phyloP scores from a whole-genome alignment of 192 early-diverging fungal species.

The Chytriomyces sp. region DNA sequence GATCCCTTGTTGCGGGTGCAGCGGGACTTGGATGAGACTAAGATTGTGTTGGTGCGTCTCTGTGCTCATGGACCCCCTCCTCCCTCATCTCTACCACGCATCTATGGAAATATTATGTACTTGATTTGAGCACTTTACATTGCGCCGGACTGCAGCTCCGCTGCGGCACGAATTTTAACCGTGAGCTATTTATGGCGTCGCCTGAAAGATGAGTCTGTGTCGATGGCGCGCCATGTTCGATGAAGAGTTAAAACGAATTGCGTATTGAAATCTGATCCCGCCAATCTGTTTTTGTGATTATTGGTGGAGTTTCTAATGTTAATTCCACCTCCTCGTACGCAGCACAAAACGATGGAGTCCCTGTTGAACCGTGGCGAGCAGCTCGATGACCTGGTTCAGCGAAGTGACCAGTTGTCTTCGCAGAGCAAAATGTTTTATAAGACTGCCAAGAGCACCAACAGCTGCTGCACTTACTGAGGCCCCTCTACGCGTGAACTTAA shows the following conservation, averaged over 20 bases:
- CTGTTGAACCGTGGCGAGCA: slow-evolving; percentile 87
- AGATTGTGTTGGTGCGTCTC: slow-evolving; percentile 75
- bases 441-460: slow-evolving; percentile 71
- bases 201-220: no score
- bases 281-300: no score
- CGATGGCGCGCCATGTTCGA: no score
- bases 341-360: slow-evolving; percentile 92
- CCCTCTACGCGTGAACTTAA: no score
- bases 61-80: not conserved
- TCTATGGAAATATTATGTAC: no score
- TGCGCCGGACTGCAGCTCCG: no score
- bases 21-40: slow-evolving; percentile 96
- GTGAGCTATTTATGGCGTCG: no score
- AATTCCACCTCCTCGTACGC: no score
- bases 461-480: slow-evolving; percentile 15
- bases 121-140: no score
- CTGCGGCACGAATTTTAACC: no score
- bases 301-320: slow-evolving; percentile 4
- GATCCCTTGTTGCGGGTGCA: slow-evolving; percentile 94
- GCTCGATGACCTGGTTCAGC: slow-evolving; percentile 83
- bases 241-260: no score
- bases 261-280: no score
- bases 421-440: slow-evolving; percentile 97
- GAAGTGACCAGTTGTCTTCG: slow-evolving; percentile 80
- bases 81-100: not conserved